Evolutionary conservation across 495 filamentous ascomycete genomes (phyloP).

Genomic region (Aspergillus diversus): DNA sequence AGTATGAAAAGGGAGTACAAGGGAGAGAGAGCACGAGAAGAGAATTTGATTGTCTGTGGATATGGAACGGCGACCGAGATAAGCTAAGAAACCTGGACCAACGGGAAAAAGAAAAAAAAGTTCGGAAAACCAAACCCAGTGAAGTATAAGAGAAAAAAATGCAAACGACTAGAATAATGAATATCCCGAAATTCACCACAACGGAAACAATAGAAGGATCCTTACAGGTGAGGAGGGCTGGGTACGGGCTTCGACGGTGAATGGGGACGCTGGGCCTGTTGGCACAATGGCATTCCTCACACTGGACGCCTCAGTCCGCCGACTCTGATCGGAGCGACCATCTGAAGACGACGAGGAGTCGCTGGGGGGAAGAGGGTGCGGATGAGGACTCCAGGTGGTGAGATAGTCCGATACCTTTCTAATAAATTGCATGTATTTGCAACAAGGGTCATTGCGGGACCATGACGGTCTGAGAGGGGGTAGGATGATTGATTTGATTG

Average conservation of each 20-base stretch:
- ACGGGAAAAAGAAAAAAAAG: slow-evolving; percentile 11
- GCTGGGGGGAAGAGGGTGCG: slow-evolving; percentile 11
- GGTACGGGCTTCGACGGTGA: slow-evolving; percentile 4
- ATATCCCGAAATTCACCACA: slow-evolving; percentile 6
- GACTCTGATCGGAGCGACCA: slow-evolving; percentile 26
- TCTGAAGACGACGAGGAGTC: slow-evolving; percentile 22
- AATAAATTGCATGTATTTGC: slow-evolving; percentile 23
- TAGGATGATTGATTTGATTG: background rate
- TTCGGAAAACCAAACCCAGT: background rate
- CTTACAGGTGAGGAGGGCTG: slow-evolving; percentile 3
- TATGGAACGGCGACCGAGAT: background rate
- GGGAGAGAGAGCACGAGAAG: background rate
- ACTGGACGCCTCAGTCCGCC: slow-evolving; percentile 29
- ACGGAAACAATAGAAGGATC: background rate
- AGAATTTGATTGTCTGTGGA: background rate
- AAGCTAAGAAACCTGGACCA: background rate
- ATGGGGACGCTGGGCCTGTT: slow-evolving; percentile 8
- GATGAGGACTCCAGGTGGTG: slow-evolving; percentile 14
- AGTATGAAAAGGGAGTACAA: background rate
- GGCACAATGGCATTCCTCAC: slow-evolving; percentile 24
- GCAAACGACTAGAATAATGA: background rate
- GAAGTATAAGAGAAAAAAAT: background rate
- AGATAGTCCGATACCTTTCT: slow-evolving; percentile 18
- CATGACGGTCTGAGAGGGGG: slow-evolving; percentile 5
- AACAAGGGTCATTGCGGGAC: slow-evolving; percentile 20